Evolutionary conservation across 169 alveolate species (phyloP).

Genomic region (Cyclospora cayetanensis): DNA sequence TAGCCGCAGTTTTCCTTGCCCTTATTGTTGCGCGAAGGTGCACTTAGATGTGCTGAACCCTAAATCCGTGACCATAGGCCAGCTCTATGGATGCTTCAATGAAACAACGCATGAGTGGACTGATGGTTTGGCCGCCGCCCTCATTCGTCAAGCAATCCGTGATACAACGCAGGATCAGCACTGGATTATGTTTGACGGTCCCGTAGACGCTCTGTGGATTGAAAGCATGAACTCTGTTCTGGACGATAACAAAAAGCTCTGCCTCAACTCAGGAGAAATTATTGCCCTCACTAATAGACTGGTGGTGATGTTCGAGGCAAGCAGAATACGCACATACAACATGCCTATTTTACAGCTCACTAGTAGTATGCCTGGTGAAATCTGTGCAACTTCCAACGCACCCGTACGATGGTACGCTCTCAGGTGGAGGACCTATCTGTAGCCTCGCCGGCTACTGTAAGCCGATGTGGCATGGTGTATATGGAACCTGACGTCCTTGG

Average conservation of each 20-base stretch:
- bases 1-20: too few species aligned
- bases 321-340: not conserved
- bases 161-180: slow-evolving; percentile 82
- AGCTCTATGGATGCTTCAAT: slow-evolving; percentile 90
- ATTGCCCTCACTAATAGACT: slow-evolving; percentile 92
- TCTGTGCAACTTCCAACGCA: too few species aligned
- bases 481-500: slow-evolving; percentile 96
- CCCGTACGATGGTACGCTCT: too few species aligned
- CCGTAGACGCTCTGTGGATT: slow-evolving; percentile 96
- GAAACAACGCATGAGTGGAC: slow-evolving; percentile 91
- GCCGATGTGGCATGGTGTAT: slow-evolving; percentile 96
- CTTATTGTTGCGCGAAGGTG: slow-evolving; percentile 80
- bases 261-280: slow-evolving; percentile 94
- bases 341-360: not conserved
- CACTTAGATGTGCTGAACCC: slow-evolving; percentile 89
- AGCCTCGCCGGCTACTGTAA: slow-evolving; percentile 96
- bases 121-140: slow-evolving; percentile 90
- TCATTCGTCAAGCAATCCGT: slow-evolving; percentile 85
- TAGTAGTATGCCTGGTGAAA: not conserved
- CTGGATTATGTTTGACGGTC: slow-evolving; percentile 95
- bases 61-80: slow-evolving; percentile 88
- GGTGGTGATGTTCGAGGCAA: slow-evolving; percentile 93
- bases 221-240: slow-evolving; percentile 96
- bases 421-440: slow-evolving; percentile 93
- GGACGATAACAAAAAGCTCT: slow-evolving; percentile 96